Evolutionary conservation across 2,329 filamentous ascomycete species (phyloP), one percentile per base, ranked within the genome.

Genomic region (Colletotrichum horii): DNA sequence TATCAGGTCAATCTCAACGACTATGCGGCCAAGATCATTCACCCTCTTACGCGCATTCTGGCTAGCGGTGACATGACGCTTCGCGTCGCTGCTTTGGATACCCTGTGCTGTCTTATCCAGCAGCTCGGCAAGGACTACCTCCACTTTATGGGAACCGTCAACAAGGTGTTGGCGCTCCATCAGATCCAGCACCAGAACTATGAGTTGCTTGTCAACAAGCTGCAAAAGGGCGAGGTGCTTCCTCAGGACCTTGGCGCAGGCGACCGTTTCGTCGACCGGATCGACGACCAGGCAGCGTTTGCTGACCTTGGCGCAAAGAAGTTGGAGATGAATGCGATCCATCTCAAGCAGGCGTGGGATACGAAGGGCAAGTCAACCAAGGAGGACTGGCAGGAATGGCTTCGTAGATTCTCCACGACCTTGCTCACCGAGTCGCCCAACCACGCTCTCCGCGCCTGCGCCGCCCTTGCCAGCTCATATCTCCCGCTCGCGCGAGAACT

Each of bases 311-410:
- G 93, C 3, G 95, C 94, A 15, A 98, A 98, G 88, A 98, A 98
- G 85, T 90, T 98, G 38, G 96, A 98, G 77, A 96, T 98, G 84
- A 99, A 99, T 79, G 96, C 98, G 66, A 96, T 98, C 78, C 97
- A 99, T 87, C 88, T 99, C 26, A 98, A 98, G 85, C 94, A 94
- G 78, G 97, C 97, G 1, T 99, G 97, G 97, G 97, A 98, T 80
- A 97, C 97, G 0, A 96, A 94, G 75, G 96, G 97, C 76, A 98
- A 98, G 82, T 98, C 96, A 0, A 99, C 97, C 12, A 96, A 96
- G 80, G 97, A 99, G 82, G 97, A 99, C 85, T 99, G 97, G 97
- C 95, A 98, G 80, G 97, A 99, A 84, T 99, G 97, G 97, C 95
- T 99, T 85, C 93, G 97, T 76, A 92, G 96, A 32, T 98, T 99